Evolutionary conservation across 306 rosid species (phyloP).

Genomic region (Cicer pinnatifidum): DNA sequence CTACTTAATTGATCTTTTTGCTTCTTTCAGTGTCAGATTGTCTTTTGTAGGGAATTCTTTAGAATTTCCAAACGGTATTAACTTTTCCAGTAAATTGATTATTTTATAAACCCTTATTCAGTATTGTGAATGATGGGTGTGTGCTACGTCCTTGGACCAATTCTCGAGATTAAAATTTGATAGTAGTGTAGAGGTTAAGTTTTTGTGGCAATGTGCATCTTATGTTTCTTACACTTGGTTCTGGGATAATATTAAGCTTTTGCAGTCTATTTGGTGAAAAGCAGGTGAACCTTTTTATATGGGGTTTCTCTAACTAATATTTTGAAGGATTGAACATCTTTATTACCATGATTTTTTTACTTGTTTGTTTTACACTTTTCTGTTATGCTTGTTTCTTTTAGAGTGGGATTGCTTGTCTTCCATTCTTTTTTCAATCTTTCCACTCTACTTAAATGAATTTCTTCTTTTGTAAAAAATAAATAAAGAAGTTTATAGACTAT

Average conservation of each 20-base stretch:
- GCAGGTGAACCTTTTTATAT: background rate
- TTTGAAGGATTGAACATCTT: background rate
- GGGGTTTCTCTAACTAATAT: background rate
- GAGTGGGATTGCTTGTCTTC: background rate
- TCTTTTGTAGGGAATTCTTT: background rate
- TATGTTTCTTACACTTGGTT: background rate
- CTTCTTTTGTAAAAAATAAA: constrained; percentile 1
- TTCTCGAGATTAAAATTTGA: background rate
- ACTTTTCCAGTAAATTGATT: background rate
- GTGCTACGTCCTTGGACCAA: background rate
- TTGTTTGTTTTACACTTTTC: background rate
- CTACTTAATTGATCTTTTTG: background rate
- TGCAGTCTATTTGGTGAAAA: constrained; percentile 15
- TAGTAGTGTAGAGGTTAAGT: background rate
- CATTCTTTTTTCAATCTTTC: background rate
- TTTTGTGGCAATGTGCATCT: background rate
- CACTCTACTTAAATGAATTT: background rate
- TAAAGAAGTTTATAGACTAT: background rate
- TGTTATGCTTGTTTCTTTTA: background rate
- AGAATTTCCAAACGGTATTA: background rate
- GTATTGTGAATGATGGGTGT: background rate
- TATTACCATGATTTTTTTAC: background rate
- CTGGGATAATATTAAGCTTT: background rate
- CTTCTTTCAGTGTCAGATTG: constrained; percentile 1
- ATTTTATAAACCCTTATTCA: background rate